phyloP scores from a whole-genome alignment of 75 land plant species.

The Selaginella moellendorffii region DNA sequence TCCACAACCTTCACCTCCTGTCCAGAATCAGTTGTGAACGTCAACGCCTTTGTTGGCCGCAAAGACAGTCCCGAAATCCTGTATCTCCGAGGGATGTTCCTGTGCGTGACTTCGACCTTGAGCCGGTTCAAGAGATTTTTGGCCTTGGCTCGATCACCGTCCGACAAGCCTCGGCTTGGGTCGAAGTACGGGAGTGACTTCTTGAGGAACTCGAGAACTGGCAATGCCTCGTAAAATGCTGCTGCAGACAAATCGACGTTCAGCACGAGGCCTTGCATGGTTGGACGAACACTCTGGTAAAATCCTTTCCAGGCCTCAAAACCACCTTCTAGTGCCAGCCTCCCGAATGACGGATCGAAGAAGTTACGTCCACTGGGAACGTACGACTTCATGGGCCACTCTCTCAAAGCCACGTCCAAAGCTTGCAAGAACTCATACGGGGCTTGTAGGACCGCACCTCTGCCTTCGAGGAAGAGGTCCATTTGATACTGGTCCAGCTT shows the following conservation, averaged over 20 bases:
- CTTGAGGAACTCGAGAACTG: constrained; percentile 44
- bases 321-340: constrained; percentile 50
- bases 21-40: constrained; percentile 48
- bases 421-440: constrained; percentile 85
- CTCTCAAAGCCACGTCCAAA: constrained; percentile 57
- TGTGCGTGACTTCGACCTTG: constrained; percentile 51
- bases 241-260: constrained; percentile 71
- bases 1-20: constrained; percentile 32
- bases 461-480: constrained; percentile 38
- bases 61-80: constrained; percentile 51
- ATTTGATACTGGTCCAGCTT: too few relatives aligned
- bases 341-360: constrained; percentile 46
- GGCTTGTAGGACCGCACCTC: constrained; percentile 23
- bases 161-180: constrained; percentile 22
- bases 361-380: constrained; percentile 48
- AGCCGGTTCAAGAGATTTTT: constrained; percentile 55
- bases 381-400: constrained; percentile 45
- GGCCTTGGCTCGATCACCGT: constrained; percentile 45
- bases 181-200: constrained; percentile 36
- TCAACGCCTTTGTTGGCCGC: constrained; percentile 42
- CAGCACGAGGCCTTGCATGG: constrained; percentile 71
- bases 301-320: constrained; percentile 65
- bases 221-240: constrained; percentile 68
- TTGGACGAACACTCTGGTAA: constrained; percentile 75
- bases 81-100: constrained; percentile 61